A percentile compares a stretch with the other conserved stretches of the same genome.
phyloP scores from a whole-genome alignment of 148 eudicot genomes.

The Pharnaceum exiguum region DNA sequence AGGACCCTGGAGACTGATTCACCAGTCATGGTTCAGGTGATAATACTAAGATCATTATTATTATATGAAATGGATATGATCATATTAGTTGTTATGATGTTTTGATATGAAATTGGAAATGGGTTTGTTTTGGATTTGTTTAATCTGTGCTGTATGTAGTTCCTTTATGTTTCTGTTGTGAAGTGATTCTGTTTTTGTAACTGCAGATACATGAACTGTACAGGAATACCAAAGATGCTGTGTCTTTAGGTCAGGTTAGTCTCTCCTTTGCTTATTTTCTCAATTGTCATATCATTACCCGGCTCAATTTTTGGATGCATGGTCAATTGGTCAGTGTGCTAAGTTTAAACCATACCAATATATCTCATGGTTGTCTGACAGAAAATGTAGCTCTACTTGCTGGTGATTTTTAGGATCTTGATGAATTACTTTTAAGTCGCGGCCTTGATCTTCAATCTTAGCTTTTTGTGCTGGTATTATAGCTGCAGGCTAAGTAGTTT shows the following conservation, averaged over 20 bases:
- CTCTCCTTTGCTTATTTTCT: conserved; percentile 19
- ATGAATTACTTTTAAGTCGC: background rate
- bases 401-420: background rate
- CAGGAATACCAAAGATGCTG: conserved; percentile 67
- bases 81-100: background rate
- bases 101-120: background rate
- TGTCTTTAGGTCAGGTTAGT: conserved; percentile 96
- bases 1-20: conserved; percentile 52
- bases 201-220: conserved; percentile 81
- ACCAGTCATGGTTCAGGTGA: conserved; percentile 59
- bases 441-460: background rate
- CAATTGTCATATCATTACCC: too few species aligned
- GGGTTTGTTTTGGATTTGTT: conserved; percentile 1
- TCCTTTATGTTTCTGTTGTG: background rate
- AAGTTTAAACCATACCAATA: background rate
- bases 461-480: background rate
- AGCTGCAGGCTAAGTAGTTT: background rate
- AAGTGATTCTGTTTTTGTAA: background rate
- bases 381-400: background rate
- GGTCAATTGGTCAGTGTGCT: too few species aligned
- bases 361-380: background rate
- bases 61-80: background rate
- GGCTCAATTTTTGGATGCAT: too few species aligned
- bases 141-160: background rate
- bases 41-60: too few species aligned